Conservation (phyloP, 2,329 filamentous ascomycete genomes). For the Aspergillus transmontanensis region DNA sequence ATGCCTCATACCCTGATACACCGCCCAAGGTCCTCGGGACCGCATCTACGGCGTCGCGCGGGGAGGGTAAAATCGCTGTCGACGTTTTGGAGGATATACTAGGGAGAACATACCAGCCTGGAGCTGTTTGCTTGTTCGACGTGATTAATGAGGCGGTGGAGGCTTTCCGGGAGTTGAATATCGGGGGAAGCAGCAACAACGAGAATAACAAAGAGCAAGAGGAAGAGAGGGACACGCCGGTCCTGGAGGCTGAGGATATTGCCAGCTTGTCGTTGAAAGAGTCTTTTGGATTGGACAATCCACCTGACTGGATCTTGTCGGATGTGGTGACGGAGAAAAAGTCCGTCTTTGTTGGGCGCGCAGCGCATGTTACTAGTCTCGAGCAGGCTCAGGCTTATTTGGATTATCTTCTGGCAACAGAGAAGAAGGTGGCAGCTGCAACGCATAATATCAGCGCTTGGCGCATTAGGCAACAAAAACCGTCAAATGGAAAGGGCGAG, state of each 20-base stretch:
- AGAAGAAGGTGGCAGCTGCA: constrained; percentile 81
- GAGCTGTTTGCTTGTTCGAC: constrained; percentile 85
- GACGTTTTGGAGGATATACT: constrained; percentile 69
- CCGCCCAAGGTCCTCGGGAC: constrained; percentile 76
- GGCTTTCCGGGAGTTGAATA: constrained; percentile 58
- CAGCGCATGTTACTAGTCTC: constrained; percentile 68
- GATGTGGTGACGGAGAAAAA: constrained; percentile 77
- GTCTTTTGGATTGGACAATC: constrained; percentile 34
- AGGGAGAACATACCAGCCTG: constrained; percentile 67
- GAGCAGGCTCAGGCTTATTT: constrained; percentile 72
- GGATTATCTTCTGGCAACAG: constrained; percentile 73
- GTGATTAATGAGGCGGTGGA: constrained; percentile 69
- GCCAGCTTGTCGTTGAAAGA: constrained; percentile 32
- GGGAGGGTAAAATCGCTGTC: constrained; percentile 73
- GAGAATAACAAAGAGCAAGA: constrained; percentile 20
- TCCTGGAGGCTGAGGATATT: constrained; percentile 23
- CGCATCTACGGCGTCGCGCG: constrained; percentile 72
- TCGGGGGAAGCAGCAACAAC: constrained; percentile 26
- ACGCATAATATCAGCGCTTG: constrained; percentile 97
- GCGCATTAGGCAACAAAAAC: constrained; percentile 64
- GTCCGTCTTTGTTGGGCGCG: constrained; percentile 83
- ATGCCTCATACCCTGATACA: constrained; percentile 70
- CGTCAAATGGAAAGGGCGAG: constrained; percentile 19
- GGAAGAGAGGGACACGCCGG: constrained; percentile 11
- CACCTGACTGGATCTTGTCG: constrained; percentile 72